Conservation (phyloP, 495 filamentous ascomycete species). For the Podospora pseudocomata region DNA sequence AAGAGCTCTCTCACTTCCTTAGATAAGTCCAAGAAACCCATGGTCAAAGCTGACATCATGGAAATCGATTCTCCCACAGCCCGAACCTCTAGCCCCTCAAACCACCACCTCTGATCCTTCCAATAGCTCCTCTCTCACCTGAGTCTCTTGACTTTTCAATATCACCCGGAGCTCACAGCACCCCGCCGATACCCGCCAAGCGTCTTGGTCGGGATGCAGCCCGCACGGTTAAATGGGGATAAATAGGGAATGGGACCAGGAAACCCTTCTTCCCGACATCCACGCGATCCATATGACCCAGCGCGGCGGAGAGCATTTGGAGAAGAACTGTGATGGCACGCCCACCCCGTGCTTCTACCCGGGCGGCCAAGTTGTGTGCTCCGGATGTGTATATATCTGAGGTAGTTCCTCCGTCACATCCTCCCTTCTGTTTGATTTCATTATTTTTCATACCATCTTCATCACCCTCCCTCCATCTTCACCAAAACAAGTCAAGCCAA, state of each 20-base stretch:
- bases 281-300: conserved; percentile 27
- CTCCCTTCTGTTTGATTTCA: conserved; percentile 8
- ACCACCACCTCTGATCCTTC: not conserved
- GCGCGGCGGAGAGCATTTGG: conserved; percentile 7
- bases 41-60: not conserved
- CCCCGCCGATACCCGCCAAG: conserved; percentile 16
- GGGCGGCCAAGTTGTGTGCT: not conserved
- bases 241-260: conserved; percentile 36
- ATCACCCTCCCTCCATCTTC: not conserved
- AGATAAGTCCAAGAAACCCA: too few relatives aligned
- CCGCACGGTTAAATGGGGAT: conserved; percentile 48
- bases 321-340: not conserved
- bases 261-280: conserved; percentile 19
- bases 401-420: conserved; percentile 4
- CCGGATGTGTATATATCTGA: conserved; percentile 12
- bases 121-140: not conserved
- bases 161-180: not conserved
- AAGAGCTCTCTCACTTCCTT: too few relatives aligned
- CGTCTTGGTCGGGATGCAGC: conserved; percentile 18
- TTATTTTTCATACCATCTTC: conserved; percentile 1
- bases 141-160: not conserved
- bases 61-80: not conserved
- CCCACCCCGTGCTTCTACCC: not conserved
- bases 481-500: not conserved
- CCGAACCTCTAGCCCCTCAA: not conserved